Evolutionary conservation across 257 asterid genomes (phyloP).

Genomic region (Solanum ossicruentum): DNA sequence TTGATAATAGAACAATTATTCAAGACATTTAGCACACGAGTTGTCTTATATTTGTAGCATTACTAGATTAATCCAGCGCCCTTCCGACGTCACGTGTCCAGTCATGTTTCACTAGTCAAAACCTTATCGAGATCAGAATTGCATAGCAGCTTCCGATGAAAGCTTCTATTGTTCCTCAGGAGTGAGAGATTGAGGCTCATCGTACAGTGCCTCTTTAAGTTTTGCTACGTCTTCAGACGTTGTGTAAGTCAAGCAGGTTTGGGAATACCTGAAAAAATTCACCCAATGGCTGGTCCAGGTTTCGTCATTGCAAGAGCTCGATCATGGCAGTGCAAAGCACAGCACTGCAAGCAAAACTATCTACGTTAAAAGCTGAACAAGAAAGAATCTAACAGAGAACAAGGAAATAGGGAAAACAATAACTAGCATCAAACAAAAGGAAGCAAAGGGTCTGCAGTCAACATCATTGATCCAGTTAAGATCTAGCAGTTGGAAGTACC

Average conservation of each 20-base stretch:
- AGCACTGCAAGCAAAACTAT: conserved; percentile 32
- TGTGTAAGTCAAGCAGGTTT: conserved; percentile 61
- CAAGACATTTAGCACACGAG: background rate
- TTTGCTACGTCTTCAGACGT: conserved; percentile 69
- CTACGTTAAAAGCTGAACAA: background rate
- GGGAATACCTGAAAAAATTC: conserved; percentile 85
- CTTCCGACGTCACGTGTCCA: conserved; percentile 9
- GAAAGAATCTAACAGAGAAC: background rate
- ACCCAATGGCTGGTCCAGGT: conserved; percentile 80
- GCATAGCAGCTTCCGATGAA: conserved; percentile 92
- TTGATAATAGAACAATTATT: background rate
- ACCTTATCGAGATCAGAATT: conserved; percentile 63
- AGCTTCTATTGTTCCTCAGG: conserved; percentile 62
- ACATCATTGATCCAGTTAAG: background rate
- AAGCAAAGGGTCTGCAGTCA: background rate
- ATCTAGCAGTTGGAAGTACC: background rate
- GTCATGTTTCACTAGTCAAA: conserved; percentile 10
- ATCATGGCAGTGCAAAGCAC: conserved; percentile 91
- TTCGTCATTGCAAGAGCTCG: conserved; percentile 96
- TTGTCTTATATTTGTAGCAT: background rate
- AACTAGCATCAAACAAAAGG: background rate
- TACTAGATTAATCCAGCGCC: conserved; percentile 9
- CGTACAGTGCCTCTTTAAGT: conserved; percentile 70
- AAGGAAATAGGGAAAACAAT: background rate
- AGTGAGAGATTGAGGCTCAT: conserved; percentile 71